A percentile compares a stretch with the other conserved stretches of the same genome.
Evolutionary conservation across 2,329 filamentous ascomycete genomes (phyloP).

Genomic region (Metarhizium rileyi): DNA sequence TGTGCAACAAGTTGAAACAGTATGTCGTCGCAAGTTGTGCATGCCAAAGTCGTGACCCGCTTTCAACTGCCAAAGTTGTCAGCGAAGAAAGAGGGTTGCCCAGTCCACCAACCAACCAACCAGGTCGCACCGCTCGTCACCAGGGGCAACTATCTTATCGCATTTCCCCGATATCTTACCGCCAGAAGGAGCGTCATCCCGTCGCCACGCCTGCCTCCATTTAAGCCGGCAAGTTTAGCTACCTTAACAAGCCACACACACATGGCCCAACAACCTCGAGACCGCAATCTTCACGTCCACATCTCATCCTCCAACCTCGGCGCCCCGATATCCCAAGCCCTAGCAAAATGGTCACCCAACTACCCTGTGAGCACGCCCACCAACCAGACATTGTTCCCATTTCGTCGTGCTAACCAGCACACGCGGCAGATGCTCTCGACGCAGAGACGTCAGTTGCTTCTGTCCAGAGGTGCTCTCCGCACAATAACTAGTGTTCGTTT

Average conservation of each 20-base stretch:
- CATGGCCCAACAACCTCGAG: too few species aligned
- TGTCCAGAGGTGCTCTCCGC: too few species aligned
- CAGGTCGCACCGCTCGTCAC: neutral
- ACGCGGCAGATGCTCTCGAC: slow-evolving; percentile 74
- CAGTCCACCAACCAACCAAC: neutral
- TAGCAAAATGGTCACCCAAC: slow-evolving; percentile 35
- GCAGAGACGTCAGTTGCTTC: slow-evolving; percentile 72
- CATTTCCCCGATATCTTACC: slow-evolving; percentile 2
- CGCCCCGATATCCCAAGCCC: too few species aligned
- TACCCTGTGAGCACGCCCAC: slow-evolving; percentile 33
- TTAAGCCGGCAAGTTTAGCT: too few species aligned
- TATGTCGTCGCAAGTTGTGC: too few species aligned
- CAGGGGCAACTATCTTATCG: slow-evolving; percentile 10
- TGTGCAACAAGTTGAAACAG: too few species aligned
- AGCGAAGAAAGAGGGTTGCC: too few species aligned
- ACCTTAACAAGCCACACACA: neutral
- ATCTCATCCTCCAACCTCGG: neutral
- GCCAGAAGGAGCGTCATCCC: slow-evolving; percentile 3
- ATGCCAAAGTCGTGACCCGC: neutral
- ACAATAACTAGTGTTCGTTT: neutral
- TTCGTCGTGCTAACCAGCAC: neutral
- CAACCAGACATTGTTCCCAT: neutral
- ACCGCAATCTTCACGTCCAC: neutral
- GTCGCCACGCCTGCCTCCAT: neutral
- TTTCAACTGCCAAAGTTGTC: neutral